Conservation (phyloP, 176 grass and related monocot species). For the Phragmites australis region DNA sequence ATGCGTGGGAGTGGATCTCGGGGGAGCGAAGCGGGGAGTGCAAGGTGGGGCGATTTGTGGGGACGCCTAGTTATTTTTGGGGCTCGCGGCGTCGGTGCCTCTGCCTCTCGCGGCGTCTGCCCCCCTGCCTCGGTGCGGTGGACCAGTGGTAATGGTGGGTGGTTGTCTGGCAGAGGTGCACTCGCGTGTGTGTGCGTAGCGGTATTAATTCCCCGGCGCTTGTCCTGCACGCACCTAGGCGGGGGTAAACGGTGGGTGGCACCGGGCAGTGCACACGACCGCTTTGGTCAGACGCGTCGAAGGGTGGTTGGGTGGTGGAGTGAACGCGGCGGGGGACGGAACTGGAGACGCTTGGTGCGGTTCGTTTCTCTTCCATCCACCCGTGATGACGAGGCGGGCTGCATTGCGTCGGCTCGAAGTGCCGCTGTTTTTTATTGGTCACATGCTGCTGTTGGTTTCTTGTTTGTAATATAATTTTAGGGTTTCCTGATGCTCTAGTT, state of each 20-base stretch:
- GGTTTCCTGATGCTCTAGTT: neutral
- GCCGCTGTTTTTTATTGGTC: neutral
- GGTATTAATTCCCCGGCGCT: neutral
- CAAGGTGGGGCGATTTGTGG: conserved; percentile 40
- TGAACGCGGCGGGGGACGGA: neutral
- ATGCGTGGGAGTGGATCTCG: conserved; percentile 50
- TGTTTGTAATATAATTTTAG: neutral
- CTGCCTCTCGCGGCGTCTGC: too few species aligned
- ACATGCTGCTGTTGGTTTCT: neutral
- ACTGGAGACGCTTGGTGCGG: neutral
- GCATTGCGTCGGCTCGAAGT: neutral
- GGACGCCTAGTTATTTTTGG: conserved; percentile 60
- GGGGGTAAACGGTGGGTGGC: neutral
- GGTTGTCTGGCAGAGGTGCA: neutral
- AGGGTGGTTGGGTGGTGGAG: neutral
- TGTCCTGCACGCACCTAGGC: neutral
- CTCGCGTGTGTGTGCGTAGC: conserved; percentile 36
- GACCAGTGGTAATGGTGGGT: neutral
- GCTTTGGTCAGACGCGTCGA: neutral
- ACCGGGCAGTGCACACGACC: conserved; percentile 14
- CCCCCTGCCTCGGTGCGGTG: neutral
- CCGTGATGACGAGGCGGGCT: neutral
- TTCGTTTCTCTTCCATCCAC: neutral
- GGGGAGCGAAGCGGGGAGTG: neutral
- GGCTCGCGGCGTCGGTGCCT: conserved; percentile 43